Conservation (phyloP, 2,329 filamentous ascomycete genomes). For the Phoma sp. region DNA sequence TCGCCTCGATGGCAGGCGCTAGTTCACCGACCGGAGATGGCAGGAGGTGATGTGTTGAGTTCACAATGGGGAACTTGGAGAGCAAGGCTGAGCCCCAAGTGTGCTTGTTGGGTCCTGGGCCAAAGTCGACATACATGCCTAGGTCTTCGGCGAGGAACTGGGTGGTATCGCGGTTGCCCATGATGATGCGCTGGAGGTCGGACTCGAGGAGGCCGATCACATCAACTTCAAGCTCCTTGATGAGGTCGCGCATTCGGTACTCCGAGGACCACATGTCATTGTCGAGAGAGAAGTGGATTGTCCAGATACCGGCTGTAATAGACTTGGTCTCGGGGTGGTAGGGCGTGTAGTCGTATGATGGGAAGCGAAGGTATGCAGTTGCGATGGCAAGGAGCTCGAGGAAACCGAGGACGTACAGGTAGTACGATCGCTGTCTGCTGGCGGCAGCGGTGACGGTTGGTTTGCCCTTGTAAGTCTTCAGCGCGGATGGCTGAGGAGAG, state of each 20-base stretch:
- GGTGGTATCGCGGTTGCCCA: slow-evolving; percentile 97
- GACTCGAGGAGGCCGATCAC: slow-evolving; percentile 94
- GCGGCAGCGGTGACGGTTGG: slow-evolving; percentile 56
- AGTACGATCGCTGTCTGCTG: slow-evolving; percentile 68
- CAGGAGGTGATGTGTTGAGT: slow-evolving; percentile 94
- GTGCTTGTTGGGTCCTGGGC: slow-evolving; percentile 97
- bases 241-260: slow-evolving; percentile 87
- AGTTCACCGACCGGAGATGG: slow-evolving; percentile 94
- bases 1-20: slow-evolving; percentile 96
- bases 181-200: slow-evolving; percentile 96
- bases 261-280: slow-evolving; percentile 99
- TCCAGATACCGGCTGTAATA: slow-evolving; percentile 97
- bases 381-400: slow-evolving; percentile 83
- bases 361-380: slow-evolving; percentile 88
- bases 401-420: slow-evolving; percentile 73
- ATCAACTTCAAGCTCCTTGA: slow-evolving; percentile 95
- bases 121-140: slow-evolving; percentile 98
- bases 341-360: slow-evolving; percentile 87
- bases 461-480: slow-evolving; percentile 54
- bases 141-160: slow-evolving; percentile 95
- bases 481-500: slow-evolving; percentile 58
- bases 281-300: slow-evolving; percentile 95
- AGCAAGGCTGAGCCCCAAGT: slow-evolving; percentile 94
- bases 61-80: slow-evolving; percentile 96
- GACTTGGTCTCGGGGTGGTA: slow-evolving; percentile 88